These are phyloP conservation scores for Populus deltoides DNA, from an alignment of 345 rosid genomes.

Conservation along the genomic window DNA sequence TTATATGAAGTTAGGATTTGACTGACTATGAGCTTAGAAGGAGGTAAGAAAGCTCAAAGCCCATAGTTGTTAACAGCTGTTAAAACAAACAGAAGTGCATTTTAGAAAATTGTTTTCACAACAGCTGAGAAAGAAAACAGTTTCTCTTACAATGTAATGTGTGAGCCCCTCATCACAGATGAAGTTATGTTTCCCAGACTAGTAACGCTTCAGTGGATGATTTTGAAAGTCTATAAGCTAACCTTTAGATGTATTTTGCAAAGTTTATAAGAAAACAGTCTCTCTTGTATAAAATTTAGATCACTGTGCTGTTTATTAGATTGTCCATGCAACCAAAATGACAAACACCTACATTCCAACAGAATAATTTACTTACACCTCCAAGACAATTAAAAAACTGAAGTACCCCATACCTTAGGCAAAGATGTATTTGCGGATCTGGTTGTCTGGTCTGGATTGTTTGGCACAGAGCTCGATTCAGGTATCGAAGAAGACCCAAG, in stretches of 20 bases:
- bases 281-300: not conserved
- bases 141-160: not conserved
- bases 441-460: slow-evolving; percentile 35
- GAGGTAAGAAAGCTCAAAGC: not conserved
- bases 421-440: slow-evolving; percentile 40
- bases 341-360: not conserved
- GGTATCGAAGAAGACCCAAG: slow-evolving; percentile 43
- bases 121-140: not conserved
- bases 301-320: not conserved
- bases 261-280: too few relatives aligned
- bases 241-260: too few relatives aligned
- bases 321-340: not conserved
- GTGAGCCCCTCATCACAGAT: not conserved
- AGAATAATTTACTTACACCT: not conserved
- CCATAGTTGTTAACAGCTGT: not conserved
- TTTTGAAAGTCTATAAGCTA: not conserved
- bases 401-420: slow-evolving; percentile 50
- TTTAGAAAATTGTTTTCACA: not conserved
- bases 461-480: slow-evolving; percentile 36
- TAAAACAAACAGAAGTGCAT: not conserved
- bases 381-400: not conserved
- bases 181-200: not conserved
- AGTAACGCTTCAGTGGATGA: not conserved
- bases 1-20: not conserved
- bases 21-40: not conserved